phyloP scores from a whole-genome alignment of 73 alveolate genomes.

The Uronychia setigera region DNA sequence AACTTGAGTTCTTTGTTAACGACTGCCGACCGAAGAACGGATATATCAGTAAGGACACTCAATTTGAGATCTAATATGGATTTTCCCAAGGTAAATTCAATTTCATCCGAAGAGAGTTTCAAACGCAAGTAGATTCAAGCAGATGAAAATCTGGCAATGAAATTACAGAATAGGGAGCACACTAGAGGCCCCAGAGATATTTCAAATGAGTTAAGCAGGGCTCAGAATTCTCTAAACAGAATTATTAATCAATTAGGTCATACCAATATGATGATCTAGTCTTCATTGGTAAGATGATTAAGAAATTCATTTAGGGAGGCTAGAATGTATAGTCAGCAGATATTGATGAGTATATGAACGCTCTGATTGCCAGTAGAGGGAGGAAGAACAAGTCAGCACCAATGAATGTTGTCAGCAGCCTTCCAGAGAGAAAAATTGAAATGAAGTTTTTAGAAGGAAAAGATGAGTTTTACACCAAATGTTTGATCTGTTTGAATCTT shows the following conservation, averaged over 20 bases:
- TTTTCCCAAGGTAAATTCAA: neutral
- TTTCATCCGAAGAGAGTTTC: slow-evolving; percentile 18
- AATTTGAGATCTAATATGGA: slow-evolving; percentile 23
- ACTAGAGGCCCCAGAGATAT: neutral
- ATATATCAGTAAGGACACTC: slow-evolving; percentile 8
- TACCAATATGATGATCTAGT: neutral
- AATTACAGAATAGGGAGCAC: slow-evolving; percentile 14
- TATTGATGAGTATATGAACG: neutral
- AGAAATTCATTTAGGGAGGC: neutral
- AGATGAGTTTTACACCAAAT: slow-evolving; percentile 35
- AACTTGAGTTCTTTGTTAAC: slow-evolving; percentile 26
- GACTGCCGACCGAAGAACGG: slow-evolving; percentile 40
- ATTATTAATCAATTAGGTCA: slow-evolving; percentile 3
- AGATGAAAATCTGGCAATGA: slow-evolving; percentile 27
- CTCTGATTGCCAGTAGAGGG: neutral
- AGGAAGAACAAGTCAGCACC: slow-evolving; percentile 22
- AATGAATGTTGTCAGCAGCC: slow-evolving; percentile 4
- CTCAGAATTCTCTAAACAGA: neutral
- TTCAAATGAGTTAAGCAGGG: neutral
- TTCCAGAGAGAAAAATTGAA: slow-evolving; percentile 13
- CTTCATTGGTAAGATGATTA: neutral
- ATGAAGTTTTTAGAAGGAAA: slow-evolving; percentile 12
- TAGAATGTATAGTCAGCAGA: neutral
- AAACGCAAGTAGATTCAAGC: slow-evolving; percentile 37
- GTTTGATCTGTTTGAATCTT: slow-evolving; percentile 67